These are phyloP conservation scores for Phytophthora europaea DNA, from an alignment of 352 stramenopile species.

Conservation along the genomic window DNA sequence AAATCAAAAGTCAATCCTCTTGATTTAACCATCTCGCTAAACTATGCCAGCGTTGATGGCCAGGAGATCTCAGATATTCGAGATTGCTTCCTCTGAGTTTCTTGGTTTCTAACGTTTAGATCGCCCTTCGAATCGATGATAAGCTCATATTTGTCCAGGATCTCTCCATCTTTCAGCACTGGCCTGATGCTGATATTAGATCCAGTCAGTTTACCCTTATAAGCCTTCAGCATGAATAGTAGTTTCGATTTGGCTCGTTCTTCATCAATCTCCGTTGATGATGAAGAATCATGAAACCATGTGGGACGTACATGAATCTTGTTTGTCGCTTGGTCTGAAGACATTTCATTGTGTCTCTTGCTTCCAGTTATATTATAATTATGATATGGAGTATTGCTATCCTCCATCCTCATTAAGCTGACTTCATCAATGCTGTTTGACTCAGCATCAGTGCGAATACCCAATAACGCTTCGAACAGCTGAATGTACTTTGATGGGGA, in stretches of 20 bases:
- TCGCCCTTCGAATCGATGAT: conserved; percentile 3
- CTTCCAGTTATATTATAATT: neutral
- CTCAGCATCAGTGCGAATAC: neutral
- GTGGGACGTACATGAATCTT: no score
- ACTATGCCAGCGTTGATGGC: neutral
- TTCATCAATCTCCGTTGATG: neutral
- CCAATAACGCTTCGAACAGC: neutral
- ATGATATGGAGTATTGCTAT: neutral
- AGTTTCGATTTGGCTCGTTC: neutral
- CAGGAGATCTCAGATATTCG: neutral
- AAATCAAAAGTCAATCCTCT: neutral
- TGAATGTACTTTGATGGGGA: neutral
- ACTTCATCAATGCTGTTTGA: neutral
- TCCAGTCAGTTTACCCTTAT: neutral
- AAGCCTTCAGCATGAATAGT: conserved; percentile 9
- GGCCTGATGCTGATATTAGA: conserved; percentile 8
- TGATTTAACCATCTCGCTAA: neutral
- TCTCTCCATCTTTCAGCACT: conserved; percentile 1
- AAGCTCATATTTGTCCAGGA: neutral
- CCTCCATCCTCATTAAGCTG: neutral
- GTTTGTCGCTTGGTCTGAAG: no score
- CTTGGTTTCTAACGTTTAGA: conserved; percentile 10
- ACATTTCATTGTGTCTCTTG: neutral
- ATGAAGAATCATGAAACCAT: conserved; percentile 1
- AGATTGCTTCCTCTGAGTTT: neutral